These are phyloP conservation scores for Globisporangium cylindrosporum DNA, from an alignment of 352 stramenopile genomes.

Conservation along the genomic window DNA sequence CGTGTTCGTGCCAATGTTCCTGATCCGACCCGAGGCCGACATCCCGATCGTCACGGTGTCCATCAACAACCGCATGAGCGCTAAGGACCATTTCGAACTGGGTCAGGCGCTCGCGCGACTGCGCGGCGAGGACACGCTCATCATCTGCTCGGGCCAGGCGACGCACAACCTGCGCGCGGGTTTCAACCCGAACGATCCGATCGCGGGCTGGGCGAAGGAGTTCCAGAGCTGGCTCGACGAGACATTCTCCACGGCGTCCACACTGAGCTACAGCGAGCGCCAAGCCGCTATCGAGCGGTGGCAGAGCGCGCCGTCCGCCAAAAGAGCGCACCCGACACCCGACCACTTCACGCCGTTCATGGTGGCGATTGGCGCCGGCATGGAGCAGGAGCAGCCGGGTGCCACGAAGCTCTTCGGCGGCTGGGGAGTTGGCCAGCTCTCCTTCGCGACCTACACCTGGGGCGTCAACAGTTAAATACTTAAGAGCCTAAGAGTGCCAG, in stretches of 20 bases:
- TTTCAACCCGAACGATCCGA: conserved; percentile 14
- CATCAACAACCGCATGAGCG: conserved; percentile 40
- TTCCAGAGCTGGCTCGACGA: conserved; percentile 41
- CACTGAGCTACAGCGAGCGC: conserved; percentile 12
- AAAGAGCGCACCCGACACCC: conserved; percentile 38
- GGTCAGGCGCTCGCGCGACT: conserved; percentile 52
- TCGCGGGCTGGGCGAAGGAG: conserved; percentile 27
- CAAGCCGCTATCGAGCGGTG: conserved; percentile 30
- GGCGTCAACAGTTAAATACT: not conserved
- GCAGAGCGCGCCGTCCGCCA: conserved; percentile 27
- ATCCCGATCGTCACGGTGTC: conserved; percentile 87
- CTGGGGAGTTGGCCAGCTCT: conserved; percentile 43
- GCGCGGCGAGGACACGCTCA: conserved; percentile 64
- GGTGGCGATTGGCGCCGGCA: conserved; percentile 40
- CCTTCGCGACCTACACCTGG: conserved; percentile 41
- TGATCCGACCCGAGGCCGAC: conserved; percentile 86
- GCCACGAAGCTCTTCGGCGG: conserved; percentile 34
- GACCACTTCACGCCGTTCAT: conserved; percentile 62
- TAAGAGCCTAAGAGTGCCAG: not conserved
- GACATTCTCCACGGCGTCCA: conserved; percentile 5
- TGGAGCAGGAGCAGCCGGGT: conserved; percentile 38
- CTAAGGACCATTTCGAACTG: conserved; percentile 45
- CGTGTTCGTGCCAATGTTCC: conserved; percentile 89
- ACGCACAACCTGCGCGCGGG: conserved; percentile 38
- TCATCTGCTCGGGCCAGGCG: conserved; percentile 65